Conservation (phyloP, 371 early-diverging fungal species). For the Zopfochytrium polystomum region DNA sequence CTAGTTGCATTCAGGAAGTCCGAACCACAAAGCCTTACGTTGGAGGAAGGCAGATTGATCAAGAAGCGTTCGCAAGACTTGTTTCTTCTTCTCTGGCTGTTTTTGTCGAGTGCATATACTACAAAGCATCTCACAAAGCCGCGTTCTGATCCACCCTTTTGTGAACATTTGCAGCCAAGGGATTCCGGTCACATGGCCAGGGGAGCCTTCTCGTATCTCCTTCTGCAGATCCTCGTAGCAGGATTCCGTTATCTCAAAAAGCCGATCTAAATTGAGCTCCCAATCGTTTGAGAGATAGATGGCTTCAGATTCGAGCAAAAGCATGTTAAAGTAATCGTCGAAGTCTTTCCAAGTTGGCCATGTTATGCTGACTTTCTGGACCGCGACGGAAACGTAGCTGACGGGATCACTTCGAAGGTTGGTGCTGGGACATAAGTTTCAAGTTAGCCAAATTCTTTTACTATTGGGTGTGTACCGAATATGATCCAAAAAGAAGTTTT, state of each 20-base stretch:
- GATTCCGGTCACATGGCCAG: slow-evolving; percentile 30
- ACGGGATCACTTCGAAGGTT: slow-evolving; percentile 14
- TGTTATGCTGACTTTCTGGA: slow-evolving; percentile 23
- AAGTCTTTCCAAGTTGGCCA: slow-evolving; percentile 33
- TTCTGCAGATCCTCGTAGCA: slow-evolving; percentile 4
- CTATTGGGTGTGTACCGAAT: too few relatives aligned
- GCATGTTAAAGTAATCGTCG: slow-evolving; percentile 14
- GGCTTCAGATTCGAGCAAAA: slow-evolving; percentile 16
- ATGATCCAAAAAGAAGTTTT: slow-evolving; percentile 23
- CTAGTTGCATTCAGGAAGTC: background rate
- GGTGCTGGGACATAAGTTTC: background rate
- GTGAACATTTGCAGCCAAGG: slow-evolving; percentile 37
- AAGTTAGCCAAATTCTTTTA: slow-evolving; percentile 8
- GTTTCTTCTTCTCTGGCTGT: background rate
- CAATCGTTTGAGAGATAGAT: too few relatives aligned
- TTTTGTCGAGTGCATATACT: background rate
- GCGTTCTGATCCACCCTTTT: slow-evolving; percentile 14
- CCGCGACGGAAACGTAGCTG: slow-evolving; percentile 15
- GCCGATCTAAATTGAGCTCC: too few relatives aligned
- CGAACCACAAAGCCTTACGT: background rate
- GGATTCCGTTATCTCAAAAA: slow-evolving; percentile 5
- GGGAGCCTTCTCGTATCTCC: background rate
- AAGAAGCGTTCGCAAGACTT: background rate
- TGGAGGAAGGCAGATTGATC: background rate
- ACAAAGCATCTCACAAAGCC: slow-evolving; percentile 8